Evolutionary conservation across 148 eudicot genomes (phyloP), one percentile per base, ranked within the genome.

Genomic region (Vaccinium macrocarpon): DNA sequence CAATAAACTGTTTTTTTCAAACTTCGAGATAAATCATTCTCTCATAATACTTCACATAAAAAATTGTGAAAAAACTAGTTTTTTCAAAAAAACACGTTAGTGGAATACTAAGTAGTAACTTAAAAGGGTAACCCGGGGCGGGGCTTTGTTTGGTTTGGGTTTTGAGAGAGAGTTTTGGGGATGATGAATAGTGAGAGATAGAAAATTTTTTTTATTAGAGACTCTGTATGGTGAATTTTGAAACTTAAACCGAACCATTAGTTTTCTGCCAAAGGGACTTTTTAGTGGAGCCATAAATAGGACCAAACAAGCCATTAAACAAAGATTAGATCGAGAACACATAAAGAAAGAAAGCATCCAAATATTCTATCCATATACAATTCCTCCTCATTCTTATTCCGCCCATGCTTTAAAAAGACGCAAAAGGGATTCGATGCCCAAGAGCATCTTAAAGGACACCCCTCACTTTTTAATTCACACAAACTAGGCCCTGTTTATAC

Each of bases 381-480:
- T 27, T 62, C 64, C 4, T 78, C 72, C 87, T 64, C 82, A 85
- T 64, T 82, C 59, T 82, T 77, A 82, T 82, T 82, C 82, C 70
- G 56, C 27, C 52, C 38, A 75, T 84, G 84, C 84, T 81, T 87
- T n/a, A 59, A 18, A 81, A 80, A 81, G 84, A 81, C 81, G 86
- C 82, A 55, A 42, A 87, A 74, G n/a, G 29, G 86, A 79, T 66
- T 84, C 86, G 86, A 87, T 50, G 1, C 16, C 75, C 32, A 23
- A 27, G 29, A 49, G 52, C 70, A 64, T 64, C 70, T 64, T 64
- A 23, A 56, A 19, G 23, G 6, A 55, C 53, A 27, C 53, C 15
- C 25, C 27, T 15, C 19, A 21, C 25, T 73, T 35, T 73, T 80
- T 19, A 85, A 42, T 42, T 42, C 46, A 42, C 46, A 83, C 35